phyloP scores from a whole-genome alignment of 2,329 filamentous ascomycete species.

The Chaetomium olivaceum region DNA sequence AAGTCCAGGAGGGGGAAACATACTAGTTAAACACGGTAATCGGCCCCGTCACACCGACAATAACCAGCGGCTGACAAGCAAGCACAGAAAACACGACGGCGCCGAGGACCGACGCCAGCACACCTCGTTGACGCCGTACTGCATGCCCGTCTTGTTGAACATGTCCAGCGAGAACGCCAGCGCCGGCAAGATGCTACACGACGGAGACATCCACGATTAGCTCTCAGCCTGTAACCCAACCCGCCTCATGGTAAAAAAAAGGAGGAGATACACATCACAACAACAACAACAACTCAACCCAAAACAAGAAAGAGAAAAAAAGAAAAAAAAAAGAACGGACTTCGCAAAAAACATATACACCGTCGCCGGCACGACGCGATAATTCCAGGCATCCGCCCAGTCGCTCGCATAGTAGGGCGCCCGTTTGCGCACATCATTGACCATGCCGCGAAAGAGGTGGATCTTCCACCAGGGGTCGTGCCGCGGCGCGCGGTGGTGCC shows the following conservation, averaged over 20 bases:
- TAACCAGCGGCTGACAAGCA: slow-evolving; percentile 82
- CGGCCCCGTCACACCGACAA: slow-evolving; percentile 86
- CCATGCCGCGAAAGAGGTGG: slow-evolving; percentile 74
- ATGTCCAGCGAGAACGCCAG: slow-evolving; percentile 90
- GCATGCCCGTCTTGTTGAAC: slow-evolving; percentile 83
- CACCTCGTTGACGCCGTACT: slow-evolving; percentile 89
- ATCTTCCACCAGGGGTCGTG: slow-evolving; percentile 68
- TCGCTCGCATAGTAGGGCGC: slow-evolving; percentile 79
- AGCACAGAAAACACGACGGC: slow-evolving; percentile 78
- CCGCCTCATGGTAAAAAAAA: background rate
- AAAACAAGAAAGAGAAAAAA: background rate
- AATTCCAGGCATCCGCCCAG: slow-evolving; percentile 86
- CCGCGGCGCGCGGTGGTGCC: background rate
- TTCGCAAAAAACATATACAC: slow-evolving; percentile 96
- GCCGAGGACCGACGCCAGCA: slow-evolving; percentile 82
- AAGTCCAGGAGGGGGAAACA: slow-evolving; percentile 31
- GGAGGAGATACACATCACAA: background rate
- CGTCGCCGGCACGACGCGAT: slow-evolving; percentile 82
- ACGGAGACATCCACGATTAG: background rate
- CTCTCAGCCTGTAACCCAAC: background rate
- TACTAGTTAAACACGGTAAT: slow-evolving; percentile 93
- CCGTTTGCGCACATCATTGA: slow-evolving; percentile 72
- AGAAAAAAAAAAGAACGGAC: slow-evolving; percentile 49
- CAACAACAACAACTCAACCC: background rate
- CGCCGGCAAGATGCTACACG: slow-evolving; percentile 73